Conservation (phyloP, 1,139 yeast genomes). For the Geotrichum restrictum region DNA sequence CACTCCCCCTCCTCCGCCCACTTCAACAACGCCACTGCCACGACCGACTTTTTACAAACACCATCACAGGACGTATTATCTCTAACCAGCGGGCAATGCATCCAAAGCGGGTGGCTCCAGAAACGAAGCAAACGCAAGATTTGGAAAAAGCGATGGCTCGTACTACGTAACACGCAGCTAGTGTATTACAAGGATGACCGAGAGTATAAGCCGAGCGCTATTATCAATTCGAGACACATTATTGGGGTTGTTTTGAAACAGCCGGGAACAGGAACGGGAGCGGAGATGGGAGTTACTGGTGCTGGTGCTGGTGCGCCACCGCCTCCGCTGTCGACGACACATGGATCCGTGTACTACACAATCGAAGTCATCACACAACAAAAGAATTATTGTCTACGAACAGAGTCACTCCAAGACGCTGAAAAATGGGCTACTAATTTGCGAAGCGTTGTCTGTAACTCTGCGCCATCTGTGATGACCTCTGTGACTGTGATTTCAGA, state of each 20-base stretch:
- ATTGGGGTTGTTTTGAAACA: conserved; percentile 39
- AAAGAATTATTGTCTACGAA: conserved; percentile 45
- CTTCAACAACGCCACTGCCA: too few species aligned
- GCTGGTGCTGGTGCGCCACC: too few species aligned
- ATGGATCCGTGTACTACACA: too few species aligned
- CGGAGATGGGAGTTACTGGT: too few species aligned
- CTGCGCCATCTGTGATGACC: too few species aligned
- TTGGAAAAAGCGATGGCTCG: conserved; percentile 59
- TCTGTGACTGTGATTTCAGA: too few species aligned
- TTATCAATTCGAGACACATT: conserved; percentile 42
- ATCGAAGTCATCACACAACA: conserved; percentile 44
- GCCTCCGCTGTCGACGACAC: too few species aligned
- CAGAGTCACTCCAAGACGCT: conserved; percentile 40
- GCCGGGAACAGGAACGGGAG: too few species aligned
- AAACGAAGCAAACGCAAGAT: conserved; percentile 33
- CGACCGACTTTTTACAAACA: too few species aligned
- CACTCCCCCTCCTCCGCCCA: too few species aligned
- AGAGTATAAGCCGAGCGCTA: conserved; percentile 54
- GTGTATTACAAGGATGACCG: conserved; percentile 55
- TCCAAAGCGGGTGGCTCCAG: conserved; percentile 37
- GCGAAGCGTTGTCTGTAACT: too few species aligned
- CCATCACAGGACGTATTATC: too few species aligned
- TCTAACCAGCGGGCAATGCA: background rate
- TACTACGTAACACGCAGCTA: conserved; percentile 52
- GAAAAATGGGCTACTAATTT: conserved; percentile 45